phyloP scores from a whole-genome alignment of 768 basidiomycete species.

The Clavaria fumosa region DNA sequence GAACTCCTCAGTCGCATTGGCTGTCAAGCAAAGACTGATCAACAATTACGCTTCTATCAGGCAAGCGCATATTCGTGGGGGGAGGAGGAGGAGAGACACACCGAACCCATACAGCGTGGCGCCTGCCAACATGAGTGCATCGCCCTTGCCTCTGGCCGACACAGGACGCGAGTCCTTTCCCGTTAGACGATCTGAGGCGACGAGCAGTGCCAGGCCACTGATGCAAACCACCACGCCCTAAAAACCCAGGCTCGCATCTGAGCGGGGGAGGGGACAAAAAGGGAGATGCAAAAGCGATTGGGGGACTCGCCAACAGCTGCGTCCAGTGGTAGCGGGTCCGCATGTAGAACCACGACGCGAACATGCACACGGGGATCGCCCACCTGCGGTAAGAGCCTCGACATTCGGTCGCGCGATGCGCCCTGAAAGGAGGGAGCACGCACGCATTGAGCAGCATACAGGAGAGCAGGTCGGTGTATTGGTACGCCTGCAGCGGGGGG shows the following conservation, averaged over 20 bases:
- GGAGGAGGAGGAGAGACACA: too few species aligned
- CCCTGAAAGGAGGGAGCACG: conserved; percentile 18
- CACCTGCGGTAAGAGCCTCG: conserved; percentile 31
- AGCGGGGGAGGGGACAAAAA: too few species aligned
- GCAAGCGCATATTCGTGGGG: too few species aligned
- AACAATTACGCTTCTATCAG: too few species aligned
- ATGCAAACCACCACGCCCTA: conserved; percentile 65
- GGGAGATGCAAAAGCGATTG: too few species aligned
- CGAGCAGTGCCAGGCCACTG: conserved; percentile 64
- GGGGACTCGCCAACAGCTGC: conserved; percentile 48
- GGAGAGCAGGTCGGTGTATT: conserved; percentile 76
- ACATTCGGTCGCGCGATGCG: too few species aligned
- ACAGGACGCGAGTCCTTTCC: conserved; percentile 63
- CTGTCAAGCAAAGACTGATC: conserved; percentile 23
- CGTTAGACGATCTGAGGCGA: conserved; percentile 63
- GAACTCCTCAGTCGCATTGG: conserved; percentile 81
- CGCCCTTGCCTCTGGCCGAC: conserved; percentile 54
- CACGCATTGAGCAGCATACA: conserved; percentile 89
- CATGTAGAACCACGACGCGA: conserved; percentile 76
- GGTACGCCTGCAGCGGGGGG: conserved; percentile 56
- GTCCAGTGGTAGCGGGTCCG: conserved; percentile 70
- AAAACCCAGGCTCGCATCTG: neutral
- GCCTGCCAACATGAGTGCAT: conserved; percentile 76
- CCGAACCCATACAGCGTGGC: conserved; percentile 80
- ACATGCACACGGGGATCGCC: conserved; percentile 80